Conservation (phyloP, 176 grass and related monocot genomes). For the Lolium perenne region DNA sequence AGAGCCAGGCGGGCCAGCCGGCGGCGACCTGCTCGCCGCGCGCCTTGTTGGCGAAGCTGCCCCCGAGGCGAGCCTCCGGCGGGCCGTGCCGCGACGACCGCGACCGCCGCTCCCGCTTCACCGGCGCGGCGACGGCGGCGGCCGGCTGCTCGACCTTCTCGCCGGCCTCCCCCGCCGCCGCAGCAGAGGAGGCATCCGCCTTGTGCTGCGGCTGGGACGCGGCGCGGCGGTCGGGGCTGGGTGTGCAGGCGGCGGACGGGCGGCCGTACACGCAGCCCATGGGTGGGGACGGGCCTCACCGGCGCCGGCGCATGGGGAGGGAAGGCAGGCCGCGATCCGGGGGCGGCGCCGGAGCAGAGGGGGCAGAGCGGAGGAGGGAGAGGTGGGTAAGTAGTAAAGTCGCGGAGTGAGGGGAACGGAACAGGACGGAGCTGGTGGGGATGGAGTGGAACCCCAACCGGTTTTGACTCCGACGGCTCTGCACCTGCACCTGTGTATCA, state of each 20-base stretch:
- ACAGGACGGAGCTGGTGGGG: constrained; percentile 14
- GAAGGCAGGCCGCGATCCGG: constrained; percentile 50
- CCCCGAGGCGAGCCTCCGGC: constrained; percentile 48
- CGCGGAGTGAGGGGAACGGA: constrained; percentile 41
- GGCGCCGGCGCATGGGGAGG: constrained; percentile 36
- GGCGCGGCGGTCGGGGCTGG: constrained; percentile 46
- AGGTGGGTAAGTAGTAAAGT: constrained; percentile 49
- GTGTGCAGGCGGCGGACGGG: constrained; percentile 45
- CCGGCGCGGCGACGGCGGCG: constrained; percentile 32
- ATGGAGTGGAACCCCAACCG: background rate
- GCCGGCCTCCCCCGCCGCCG: background rate
- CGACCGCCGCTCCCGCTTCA: constrained; percentile 52
- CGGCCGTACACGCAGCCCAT: constrained; percentile 89
- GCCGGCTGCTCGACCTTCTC: constrained; percentile 45
- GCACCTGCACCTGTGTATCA: constrained; percentile 7
- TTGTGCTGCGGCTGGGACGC: constrained; percentile 22
- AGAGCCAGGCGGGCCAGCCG: constrained; percentile 86
- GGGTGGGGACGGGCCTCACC: constrained; percentile 34
- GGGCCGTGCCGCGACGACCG: constrained; percentile 49
- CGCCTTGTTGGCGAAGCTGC: constrained; percentile 74
- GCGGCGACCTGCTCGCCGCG: constrained; percentile 87
- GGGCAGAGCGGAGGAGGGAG: constrained; percentile 7
- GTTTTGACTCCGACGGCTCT: constrained; percentile 48
- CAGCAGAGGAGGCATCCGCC: background rate
- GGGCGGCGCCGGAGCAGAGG: constrained; percentile 37